Conservation (phyloP, 192 early-diverging fungal genomes). For the Entophlyctis helioformis region DNA sequence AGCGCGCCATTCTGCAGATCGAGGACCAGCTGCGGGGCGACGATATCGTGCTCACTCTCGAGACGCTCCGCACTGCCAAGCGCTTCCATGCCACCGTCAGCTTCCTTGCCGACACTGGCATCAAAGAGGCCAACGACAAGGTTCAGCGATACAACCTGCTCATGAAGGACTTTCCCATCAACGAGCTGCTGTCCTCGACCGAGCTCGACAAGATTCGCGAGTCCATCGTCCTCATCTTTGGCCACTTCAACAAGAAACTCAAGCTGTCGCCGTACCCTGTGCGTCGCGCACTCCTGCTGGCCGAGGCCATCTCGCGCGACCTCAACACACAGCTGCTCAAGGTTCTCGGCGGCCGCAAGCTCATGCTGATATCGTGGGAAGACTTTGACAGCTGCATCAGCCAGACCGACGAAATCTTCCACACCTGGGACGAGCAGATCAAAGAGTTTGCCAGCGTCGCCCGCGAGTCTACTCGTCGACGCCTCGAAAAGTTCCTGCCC, state of each 20-base stretch:
- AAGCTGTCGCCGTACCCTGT: constrained; percentile 71
- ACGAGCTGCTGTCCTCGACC: constrained; percentile 90
- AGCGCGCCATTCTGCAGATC: constrained; percentile 80
- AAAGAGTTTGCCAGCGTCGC: constrained; percentile 95
- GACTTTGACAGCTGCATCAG: constrained; percentile 82
- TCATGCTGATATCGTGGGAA: constrained; percentile 88
- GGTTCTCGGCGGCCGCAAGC: constrained; percentile 71
- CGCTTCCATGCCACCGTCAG: constrained; percentile 96
- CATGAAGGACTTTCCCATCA: constrained; percentile 98
- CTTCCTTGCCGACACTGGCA: constrained; percentile 94
- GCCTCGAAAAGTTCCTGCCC: constrained; percentile 85
- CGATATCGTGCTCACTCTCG: constrained; percentile 69
- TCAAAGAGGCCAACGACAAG: constrained; percentile 88
- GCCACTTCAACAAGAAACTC: constrained; percentile 95
- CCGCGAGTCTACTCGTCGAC: constrained; percentile 86
- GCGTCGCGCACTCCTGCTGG: constrained; percentile 80
- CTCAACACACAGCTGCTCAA: constrained; percentile 85
- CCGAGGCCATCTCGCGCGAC: constrained; percentile 91
- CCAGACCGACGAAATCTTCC: constrained; percentile 78
- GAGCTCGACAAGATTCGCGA: constrained; percentile 75
- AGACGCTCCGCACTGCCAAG: constrained; percentile 91
- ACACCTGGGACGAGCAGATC: constrained; percentile 86
- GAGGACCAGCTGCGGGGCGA: constrained; percentile 92
- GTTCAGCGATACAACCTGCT: constrained; percentile 92
- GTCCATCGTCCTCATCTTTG: constrained; percentile 74